Base-by-base conservation (phyloP, 2,329 filamentous ascomycete genomes). In the Sarocladium strictum region DNA sequence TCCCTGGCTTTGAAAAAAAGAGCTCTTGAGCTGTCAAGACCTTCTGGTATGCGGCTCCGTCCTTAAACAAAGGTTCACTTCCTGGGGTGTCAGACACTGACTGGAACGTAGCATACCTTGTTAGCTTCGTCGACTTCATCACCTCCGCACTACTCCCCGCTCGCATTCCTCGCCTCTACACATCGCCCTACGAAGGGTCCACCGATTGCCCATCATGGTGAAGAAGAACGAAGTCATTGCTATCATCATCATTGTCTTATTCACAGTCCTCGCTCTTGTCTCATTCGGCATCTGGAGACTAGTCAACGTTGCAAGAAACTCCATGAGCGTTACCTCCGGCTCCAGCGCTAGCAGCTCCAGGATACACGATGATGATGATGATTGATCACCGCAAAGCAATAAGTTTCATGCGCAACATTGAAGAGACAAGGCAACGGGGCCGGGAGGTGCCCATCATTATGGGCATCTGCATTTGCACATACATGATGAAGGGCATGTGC, bases 171-270 rank as follows among this genome's bases (percentile, higher is more conserved):
- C 24, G 10, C 43, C 43, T 17, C 43, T n/a, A 47, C 17, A 43
- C 40, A 12, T 23, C 23, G 24, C 10, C 43, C 23, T 47, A 9
- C 10, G 4, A 29, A 11, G 14, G 47, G 47, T 52, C 55, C 43
- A 29, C 47, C 53, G 54, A 56, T 51, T 67, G 64, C 66, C 68
- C 66, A 73, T 60, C 61, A 84, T 80, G 77, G 73, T 77, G 62
- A 80, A 86, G 68, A 71, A 78, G 72, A 86, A 86, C 78, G 78
- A 86, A 69, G 79, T 81, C 63, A 86, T 86, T 68, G 83, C 83
- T 62, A 75, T 86, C 67, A 86, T 86, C 65, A 79, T 86, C 69
- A 85, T 86, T 67, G 67, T 86, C 55, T 76, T 86, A 61, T 86
- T 86, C 71, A 67, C 83, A 64, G 70, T 86, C 50, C 76, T 86